A percentile compares a stretch with the other conserved stretches of the same genome.
Evolutionary conservation across 2,329 filamentous ascomycete species (phyloP).

Genomic region (Arachnomyces sp.): DNA sequence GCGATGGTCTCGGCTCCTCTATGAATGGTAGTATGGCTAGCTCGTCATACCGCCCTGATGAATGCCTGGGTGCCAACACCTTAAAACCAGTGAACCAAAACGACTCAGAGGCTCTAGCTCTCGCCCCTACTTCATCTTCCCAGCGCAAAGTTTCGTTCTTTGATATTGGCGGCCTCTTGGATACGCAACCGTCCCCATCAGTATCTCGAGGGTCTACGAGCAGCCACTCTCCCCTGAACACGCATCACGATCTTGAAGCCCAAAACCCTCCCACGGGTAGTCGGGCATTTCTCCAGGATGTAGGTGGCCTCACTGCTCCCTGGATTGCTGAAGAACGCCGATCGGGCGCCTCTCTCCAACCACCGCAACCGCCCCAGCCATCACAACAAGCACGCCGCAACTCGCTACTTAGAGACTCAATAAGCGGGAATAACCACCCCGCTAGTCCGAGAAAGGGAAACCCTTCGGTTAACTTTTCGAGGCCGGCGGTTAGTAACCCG

Average conservation of each 20-base stretch:
- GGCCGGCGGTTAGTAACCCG: background rate
- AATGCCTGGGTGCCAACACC: slow-evolving; percentile 26
- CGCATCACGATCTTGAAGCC: slow-evolving; percentile 2
- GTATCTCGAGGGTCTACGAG: slow-evolving; percentile 1
- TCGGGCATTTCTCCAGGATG: slow-evolving; percentile 26
- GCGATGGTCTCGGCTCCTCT: slow-evolving; percentile 23
- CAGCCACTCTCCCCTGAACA: slow-evolving; percentile 6
- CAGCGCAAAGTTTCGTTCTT: slow-evolving; percentile 67
- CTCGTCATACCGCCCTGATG: slow-evolving; percentile 24
- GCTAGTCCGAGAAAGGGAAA: no score
- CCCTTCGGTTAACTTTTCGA: no score
- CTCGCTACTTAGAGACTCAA: no score
- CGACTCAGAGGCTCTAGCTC: no score
- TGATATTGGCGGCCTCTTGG: slow-evolving; percentile 70
- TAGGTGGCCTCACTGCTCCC: slow-evolving; percentile 19
- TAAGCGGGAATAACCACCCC: no score
- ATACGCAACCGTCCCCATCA: slow-evolving; percentile 14
- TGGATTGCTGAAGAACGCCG: slow-evolving; percentile 10
- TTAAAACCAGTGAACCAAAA: no score
- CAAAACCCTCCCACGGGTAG: slow-evolving; percentile 15
- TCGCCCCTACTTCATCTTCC: slow-evolving; percentile 19
- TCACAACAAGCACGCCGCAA: no score
- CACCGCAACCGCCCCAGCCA: slow-evolving; percentile 9
- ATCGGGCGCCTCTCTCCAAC: slow-evolving; percentile 15
- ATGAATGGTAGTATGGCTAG: slow-evolving; percentile 24